Evolutionary conservation across 2,329 filamentous ascomycete species (phyloP).

Genomic region (Chaetomium strumarium): DNA sequence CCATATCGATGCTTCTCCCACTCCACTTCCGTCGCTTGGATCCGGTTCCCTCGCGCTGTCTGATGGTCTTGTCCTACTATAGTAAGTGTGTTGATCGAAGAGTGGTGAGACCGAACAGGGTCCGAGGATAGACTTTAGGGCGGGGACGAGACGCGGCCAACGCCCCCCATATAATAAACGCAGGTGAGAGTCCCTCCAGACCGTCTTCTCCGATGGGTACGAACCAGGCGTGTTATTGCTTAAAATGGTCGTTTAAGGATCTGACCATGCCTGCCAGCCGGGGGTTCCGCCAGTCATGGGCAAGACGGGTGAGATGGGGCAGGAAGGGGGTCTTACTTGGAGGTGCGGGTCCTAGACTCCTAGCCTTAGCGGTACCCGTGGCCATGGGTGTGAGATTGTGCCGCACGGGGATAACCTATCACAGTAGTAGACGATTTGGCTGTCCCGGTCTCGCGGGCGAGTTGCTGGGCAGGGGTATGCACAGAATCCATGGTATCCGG

Average conservation of each 20-base stretch:
- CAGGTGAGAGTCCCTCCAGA: neutral
- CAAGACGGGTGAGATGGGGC: neutral
- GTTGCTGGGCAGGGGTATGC: neutral
- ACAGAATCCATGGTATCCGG: neutral
- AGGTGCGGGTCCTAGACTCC: too few relatives aligned
- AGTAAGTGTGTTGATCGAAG: neutral
- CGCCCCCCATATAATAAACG: constrained; percentile 6
- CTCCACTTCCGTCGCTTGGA: neutral
- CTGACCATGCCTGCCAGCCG: constrained; percentile 2
- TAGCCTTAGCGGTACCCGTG: too few relatives aligned
- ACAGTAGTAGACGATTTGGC: constrained; percentile 7
- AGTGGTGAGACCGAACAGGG: neutral
- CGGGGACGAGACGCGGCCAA: neutral
- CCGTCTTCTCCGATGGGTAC: neutral
- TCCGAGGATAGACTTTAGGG: neutral
- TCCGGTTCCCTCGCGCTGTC: neutral
- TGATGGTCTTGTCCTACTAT: neutral
- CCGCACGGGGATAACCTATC: constrained; percentile 12
- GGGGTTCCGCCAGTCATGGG: constrained; percentile 1
- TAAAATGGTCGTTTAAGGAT: constrained; percentile 1
- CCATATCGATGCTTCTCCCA: constrained; percentile 12
- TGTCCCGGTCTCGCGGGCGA: neutral
- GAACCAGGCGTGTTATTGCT: neutral
- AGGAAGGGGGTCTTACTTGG: neutral
- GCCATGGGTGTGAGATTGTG: neutral